phyloP scores from a whole-genome alignment of 2,329 filamentous ascomycete species.

The Aspergillus sojae region DNA sequence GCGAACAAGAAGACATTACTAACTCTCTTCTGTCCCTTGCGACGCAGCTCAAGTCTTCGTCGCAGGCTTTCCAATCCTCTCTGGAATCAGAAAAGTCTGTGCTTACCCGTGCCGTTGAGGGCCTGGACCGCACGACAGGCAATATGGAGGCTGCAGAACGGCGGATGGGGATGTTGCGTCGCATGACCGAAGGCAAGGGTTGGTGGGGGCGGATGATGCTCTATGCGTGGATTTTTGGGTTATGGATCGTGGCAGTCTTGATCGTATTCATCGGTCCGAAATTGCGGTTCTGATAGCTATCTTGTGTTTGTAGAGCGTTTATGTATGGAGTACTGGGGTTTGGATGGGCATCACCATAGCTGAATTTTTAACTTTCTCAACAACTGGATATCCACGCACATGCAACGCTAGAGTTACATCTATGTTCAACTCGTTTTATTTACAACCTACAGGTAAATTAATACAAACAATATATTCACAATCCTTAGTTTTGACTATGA shows the following conservation, averaged over 20 bases:
- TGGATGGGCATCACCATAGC: not conserved
- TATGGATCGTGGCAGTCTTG: slow-evolving; percentile 77
- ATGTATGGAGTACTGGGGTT: slow-evolving; percentile 4
- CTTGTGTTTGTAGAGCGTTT: slow-evolving; percentile 3
- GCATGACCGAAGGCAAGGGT: slow-evolving; percentile 84
- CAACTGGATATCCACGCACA: not conserved
- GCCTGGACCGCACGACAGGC: slow-evolving; percentile 74
- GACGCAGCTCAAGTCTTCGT: slow-evolving; percentile 72
- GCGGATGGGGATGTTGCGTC: slow-evolving; percentile 74
- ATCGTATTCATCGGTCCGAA: slow-evolving; percentile 88
- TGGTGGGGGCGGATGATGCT: slow-evolving; percentile 84
- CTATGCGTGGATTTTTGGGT: slow-evolving; percentile 78
- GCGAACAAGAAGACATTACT: slow-evolving; percentile 81
- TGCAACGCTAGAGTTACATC: slow-evolving; percentile 21
- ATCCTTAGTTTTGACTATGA: slow-evolving; percentile 31
- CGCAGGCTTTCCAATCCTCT: slow-evolving; percentile 69
- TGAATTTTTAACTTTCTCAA: not conserved
- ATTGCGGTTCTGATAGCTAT: slow-evolving; percentile 68
- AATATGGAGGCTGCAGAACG: slow-evolving; percentile 76
- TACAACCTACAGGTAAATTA: not conserved
- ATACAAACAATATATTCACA: slow-evolving; percentile 17
- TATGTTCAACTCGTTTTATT: slow-evolving; percentile 1
- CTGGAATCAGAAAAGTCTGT: slow-evolving; percentile 76
- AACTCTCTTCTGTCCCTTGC: slow-evolving; percentile 81
- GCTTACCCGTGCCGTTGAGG: slow-evolving; percentile 69